A percentile compares a stretch with the other conserved stretches of the same genome.
These are phyloP conservation scores for Pleurozium schreberi DNA, from an alignment of 225 moss, liverwort and hornwort genomes.

Conservation along the genomic window DNA sequence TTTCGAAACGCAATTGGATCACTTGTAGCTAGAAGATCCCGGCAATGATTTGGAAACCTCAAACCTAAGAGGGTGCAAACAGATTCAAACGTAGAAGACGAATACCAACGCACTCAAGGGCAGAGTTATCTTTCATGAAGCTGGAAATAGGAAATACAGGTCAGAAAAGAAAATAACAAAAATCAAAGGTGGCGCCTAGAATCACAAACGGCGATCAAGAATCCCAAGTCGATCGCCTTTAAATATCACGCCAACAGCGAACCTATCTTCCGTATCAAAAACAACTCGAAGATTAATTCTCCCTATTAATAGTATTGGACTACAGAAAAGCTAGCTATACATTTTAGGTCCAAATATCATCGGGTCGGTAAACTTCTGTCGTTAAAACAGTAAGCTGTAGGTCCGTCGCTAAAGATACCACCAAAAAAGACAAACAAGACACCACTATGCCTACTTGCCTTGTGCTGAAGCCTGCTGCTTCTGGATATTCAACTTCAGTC, in stretches of 20 bases:
- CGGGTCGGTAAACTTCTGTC: neutral
- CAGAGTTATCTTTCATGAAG: neutral
- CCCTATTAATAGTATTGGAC: neutral
- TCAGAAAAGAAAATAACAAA: neutral
- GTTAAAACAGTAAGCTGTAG: neutral
- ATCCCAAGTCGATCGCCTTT: neutral
- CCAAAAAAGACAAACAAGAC: neutral
- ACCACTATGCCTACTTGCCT: neutral
- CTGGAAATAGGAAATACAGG: neutral
- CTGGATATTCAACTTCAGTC: slow-evolving; percentile 4
- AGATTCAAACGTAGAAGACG: neutral
- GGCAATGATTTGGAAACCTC: neutral
- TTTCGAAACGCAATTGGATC: neutral
- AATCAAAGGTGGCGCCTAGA: neutral
- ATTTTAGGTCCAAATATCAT: neutral
- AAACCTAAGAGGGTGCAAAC: neutral
- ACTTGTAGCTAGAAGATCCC: too few species aligned
- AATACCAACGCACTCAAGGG: neutral
- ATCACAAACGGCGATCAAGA: neutral
- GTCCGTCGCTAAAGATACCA: neutral
- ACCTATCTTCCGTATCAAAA: neutral
- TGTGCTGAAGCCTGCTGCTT: slow-evolving; percentile 15
- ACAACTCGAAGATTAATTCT: neutral
- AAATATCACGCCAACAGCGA: neutral
- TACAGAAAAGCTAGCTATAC: neutral